Evolutionary conservation across 768 basidiomycete species (phyloP).

Genomic region (Boletus pseudopeckii): DNA sequence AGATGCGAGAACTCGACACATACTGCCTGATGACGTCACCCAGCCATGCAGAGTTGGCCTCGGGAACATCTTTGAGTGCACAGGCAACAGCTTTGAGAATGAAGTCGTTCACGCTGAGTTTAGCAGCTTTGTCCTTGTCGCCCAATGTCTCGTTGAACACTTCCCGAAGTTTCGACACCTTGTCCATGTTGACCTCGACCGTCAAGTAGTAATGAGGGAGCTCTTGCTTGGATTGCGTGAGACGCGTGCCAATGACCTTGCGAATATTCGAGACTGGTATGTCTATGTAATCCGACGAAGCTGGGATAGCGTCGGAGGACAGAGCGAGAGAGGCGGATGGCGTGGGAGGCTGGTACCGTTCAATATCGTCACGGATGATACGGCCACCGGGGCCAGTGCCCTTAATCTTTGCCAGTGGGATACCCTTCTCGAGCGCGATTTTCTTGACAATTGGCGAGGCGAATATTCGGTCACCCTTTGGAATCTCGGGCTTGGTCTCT

Average conservation of each 20-base stretch:
- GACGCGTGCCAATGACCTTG: slow-evolving; percentile 84
- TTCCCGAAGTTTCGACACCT: slow-evolving; percentile 87
- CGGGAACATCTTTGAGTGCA: slow-evolving; percentile 91
- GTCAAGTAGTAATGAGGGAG: slow-evolving; percentile 98
- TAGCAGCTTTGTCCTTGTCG: slow-evolving; percentile 86
- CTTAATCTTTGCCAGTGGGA: slow-evolving; percentile 86
- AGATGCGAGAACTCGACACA: slow-evolving; percentile 28
- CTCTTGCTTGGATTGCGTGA: slow-evolving; percentile 90
- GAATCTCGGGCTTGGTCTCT: slow-evolving; percentile 52
- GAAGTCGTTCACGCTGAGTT: slow-evolving; percentile 98
- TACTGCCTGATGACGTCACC: slow-evolving; percentile 95
- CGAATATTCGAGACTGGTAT: slow-evolving; percentile 93
- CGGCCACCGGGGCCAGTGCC: slow-evolving; percentile 93
- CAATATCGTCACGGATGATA: slow-evolving; percentile 92
- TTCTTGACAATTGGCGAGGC: slow-evolving; percentile 96
- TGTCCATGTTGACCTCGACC: slow-evolving; percentile 94
- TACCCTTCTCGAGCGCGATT: slow-evolving; percentile 90
- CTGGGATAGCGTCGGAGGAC: slow-evolving; percentile 46
- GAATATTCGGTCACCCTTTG: slow-evolving; percentile 80
- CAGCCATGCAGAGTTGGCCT: slow-evolving; percentile 97
- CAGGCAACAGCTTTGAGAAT: slow-evolving; percentile 92
- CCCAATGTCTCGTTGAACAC: slow-evolving; percentile 89
- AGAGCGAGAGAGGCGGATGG: slow-evolving; percentile 42
- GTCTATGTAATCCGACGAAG: slow-evolving; percentile 77
- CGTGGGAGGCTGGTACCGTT: slow-evolving; percentile 70